Evolutionary conservation across 1,284 basidiomycete genomes (phyloP).

Genomic region (Ceratobasidium sp.): DNA sequence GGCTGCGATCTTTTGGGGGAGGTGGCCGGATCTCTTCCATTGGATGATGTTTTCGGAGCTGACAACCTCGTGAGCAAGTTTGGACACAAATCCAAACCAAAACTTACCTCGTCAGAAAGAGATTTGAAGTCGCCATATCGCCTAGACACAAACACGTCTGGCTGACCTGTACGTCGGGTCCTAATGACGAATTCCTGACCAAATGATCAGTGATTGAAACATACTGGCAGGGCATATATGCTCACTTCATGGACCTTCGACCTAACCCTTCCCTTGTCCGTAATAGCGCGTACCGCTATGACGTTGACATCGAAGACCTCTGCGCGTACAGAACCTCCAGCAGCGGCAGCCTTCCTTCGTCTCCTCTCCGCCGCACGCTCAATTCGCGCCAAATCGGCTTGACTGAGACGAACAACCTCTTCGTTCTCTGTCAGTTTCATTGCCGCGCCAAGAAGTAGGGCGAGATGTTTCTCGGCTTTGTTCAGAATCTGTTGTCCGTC

Average conservation of each 20-base stretch:
- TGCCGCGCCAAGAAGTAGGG: constrained; percentile 81
- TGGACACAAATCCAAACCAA: neutral
- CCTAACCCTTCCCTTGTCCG: constrained; percentile 84
- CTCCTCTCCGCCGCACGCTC: constrained; percentile 73
- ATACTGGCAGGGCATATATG: constrained; percentile 45
- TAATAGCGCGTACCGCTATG: constrained; percentile 81
- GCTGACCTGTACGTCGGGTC: constrained; percentile 76
- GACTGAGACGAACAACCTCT: constrained; percentile 87
- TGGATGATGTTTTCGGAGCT: constrained; percentile 87
- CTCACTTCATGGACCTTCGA: constrained; percentile 84
- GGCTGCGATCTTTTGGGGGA: constrained; percentile 82
- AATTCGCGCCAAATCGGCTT: constrained; percentile 79
- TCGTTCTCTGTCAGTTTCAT: constrained; percentile 84
- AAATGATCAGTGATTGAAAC: neutral
- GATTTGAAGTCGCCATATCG: constrained; percentile 95
- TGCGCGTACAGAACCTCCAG: constrained; percentile 58
- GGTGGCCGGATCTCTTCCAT: constrained; percentile 80
- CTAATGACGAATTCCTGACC: constrained; percentile 92
- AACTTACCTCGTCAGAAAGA: constrained; percentile 79
- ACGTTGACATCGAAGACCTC: constrained; percentile 88
- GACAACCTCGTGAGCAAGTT: constrained; percentile 25
- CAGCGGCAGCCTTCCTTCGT: constrained; percentile 54
- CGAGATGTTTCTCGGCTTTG: constrained; percentile 85
- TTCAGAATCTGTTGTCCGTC: constrained; percentile 69
- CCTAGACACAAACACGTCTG: constrained; percentile 88